Conservation (phyloP, 176 grass and related monocot genomes). For the Tillandsia leiboldiana region DNA sequence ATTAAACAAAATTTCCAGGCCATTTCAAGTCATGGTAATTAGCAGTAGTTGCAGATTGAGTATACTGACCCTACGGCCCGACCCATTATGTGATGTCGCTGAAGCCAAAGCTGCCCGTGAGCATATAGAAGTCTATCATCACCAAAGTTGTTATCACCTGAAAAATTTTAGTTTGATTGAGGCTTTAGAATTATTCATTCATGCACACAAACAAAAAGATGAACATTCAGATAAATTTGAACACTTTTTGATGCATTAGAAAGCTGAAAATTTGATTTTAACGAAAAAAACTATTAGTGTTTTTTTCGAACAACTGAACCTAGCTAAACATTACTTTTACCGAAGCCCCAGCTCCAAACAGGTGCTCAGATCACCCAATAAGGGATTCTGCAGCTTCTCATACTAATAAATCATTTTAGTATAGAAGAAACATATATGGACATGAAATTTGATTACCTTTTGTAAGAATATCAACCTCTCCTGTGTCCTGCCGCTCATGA, state of each 20-base stretch:
- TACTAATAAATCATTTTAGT: too few relatives aligned
- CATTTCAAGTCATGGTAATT: neutral
- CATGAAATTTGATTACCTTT: conserved; percentile 40
- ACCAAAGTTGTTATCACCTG: conserved; percentile 76
- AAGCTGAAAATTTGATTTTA: too few relatives aligned
- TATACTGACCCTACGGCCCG: conserved; percentile 60
- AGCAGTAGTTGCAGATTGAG: neutral
- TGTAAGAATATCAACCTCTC: conserved; percentile 79
- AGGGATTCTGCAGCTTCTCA: too few relatives aligned
- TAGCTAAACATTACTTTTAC: too few relatives aligned
- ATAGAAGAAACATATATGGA: too few relatives aligned
- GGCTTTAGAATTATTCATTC: neutral
- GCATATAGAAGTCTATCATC: conserved; percentile 73
- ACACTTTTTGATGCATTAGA: neutral
- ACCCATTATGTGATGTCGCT: conserved; percentile 74
- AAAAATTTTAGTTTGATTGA: conserved; percentile 3
- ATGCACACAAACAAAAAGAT: neutral
- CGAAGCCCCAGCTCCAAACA: too few relatives aligned
- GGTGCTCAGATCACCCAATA: too few relatives aligned
- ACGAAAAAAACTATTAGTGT: too few relatives aligned
- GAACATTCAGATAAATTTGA: neutral
- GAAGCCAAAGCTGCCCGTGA: conserved; percentile 88
- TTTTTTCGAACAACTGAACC: too few relatives aligned
- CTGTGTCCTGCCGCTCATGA: conserved; percentile 60
- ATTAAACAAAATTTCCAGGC: neutral